Percentiles rank a stretch among this genome's conserved stretches.
phyloP scores from a whole-genome alignment of 202 grass and related monocot species.

The Saccharum hybrid region DNA sequence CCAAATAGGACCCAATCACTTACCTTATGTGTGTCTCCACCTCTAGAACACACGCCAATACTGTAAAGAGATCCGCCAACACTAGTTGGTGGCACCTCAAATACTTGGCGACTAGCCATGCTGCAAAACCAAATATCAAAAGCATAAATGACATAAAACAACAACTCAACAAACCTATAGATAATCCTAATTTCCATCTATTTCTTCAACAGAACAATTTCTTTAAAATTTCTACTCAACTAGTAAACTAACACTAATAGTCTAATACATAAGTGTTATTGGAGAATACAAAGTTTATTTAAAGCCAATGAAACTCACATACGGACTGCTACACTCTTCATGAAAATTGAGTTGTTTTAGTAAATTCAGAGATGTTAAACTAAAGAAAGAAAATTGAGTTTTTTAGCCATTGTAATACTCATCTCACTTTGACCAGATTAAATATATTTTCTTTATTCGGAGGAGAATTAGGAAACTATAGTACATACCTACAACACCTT shows the following conservation, averaged over 20 bases:
- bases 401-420: neutral
- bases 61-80: constrained; percentile 81
- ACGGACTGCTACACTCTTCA: neutral
- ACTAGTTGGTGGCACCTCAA: constrained; percentile 75
- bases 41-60: constrained; percentile 85
- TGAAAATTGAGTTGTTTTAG: neutral
- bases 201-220: neutral
- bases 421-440: neutral
- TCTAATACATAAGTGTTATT: constrained; percentile 3
- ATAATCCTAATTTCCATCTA: constrained; percentile 1
- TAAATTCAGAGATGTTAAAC: neutral
- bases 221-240: constrained; percentile 13
- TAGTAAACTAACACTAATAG: constrained; percentile 1
- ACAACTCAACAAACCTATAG: neutral
- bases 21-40: constrained; percentile 84
- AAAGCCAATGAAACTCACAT: constrained; percentile 36
- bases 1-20: constrained; percentile 5
- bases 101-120: constrained; percentile 82
- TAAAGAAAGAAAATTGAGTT: neutral
- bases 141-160: constrained; percentile 27
- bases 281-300: neutral
- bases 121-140: constrained; percentile 60
- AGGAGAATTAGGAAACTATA: constrained; percentile 2
- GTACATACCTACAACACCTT: constrained; percentile 80
- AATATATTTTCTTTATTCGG: constrained; percentile 9